Evolutionary conservation across 2,329 filamentous ascomycete genomes (phyloP), one percentile per base, ranked within the genome.

Genomic region (Hymenoscyphus occultus): DNA sequence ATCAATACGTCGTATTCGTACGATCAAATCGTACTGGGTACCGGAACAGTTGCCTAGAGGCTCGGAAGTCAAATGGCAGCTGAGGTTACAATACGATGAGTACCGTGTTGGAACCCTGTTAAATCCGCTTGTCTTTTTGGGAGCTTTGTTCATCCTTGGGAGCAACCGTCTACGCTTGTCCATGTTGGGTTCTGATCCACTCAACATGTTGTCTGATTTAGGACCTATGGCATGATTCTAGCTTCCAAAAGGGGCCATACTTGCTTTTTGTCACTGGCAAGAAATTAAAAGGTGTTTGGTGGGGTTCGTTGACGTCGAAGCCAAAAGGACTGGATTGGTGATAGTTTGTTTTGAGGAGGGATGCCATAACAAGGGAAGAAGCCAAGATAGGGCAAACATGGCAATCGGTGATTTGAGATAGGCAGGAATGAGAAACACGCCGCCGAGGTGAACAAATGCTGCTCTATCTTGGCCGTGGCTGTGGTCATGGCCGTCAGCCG

Each of bases 371-470:
- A 60, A 39, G 45, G 48, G 40, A 13, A 56, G 48, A 42, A 45
- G 62, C 40, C 59, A 58, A 31, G 56, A 57, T 64, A 59, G 64
- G 59, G 65, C 62, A 59, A 59, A 14, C 60, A 51, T 59, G 64
- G 31, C 62, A 62, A 64, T 64, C 64, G 58, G 64, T 66, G 64
- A 65, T 60, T 58, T 35, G 35, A 48, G 58, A 59, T 28, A 60
- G 56, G 56, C 48, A 51, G 48, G 48, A 51, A 22, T 10, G 9
- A 51, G 12, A 51, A 51, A 51, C 12, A 51, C 5, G n/a, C 48
- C 48, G n/a, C 48, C 19, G 48, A 51, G n/a, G 48, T 51, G 48
- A 35, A 51, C 48, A 51, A 19, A 51, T 16, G 48, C 19, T 51
- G 45, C n/a, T 48, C 7, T 9, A 9, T 48, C 45, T 51, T 51